These are phyloP conservation scores for Cucurbita argyrosperma DNA, from an alignment of 306 rosid species.

Conservation along the genomic window DNA sequence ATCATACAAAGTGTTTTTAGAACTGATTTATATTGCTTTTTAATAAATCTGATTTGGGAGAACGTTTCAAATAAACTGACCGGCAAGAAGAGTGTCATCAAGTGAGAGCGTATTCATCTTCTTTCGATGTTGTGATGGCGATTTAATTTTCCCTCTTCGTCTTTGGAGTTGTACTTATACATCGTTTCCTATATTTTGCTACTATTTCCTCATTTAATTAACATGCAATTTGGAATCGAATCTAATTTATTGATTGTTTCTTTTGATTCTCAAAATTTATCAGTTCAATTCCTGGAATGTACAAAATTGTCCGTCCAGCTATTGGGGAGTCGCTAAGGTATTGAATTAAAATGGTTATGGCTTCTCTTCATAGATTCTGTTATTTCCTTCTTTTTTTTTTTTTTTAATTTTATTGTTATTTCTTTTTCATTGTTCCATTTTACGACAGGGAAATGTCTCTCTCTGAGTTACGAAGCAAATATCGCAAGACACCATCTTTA, in stretches of 20 bases:
- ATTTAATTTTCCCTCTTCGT: not conserved
- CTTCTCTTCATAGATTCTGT: not conserved
- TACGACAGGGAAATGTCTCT: slow-evolving; percentile 74
- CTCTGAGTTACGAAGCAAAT: slow-evolving; percentile 70
- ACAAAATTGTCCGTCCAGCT: slow-evolving; percentile 85
- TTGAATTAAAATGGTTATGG: not conserved
- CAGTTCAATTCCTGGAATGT: slow-evolving; percentile 69
- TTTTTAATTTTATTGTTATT: too few species aligned
- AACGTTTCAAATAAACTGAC: not conserved
- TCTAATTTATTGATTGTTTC: not conserved
- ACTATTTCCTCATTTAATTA: not conserved
- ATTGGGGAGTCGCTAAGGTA: slow-evolving; percentile 95
- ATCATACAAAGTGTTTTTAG: not conserved
- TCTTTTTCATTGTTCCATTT: not conserved
- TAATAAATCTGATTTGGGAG: not conserved
- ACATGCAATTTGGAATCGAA: not conserved
- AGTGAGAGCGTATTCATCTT: not conserved
- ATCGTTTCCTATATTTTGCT: not conserved
- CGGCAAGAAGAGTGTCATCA: not conserved
- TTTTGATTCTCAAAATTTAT: slow-evolving; percentile 18
- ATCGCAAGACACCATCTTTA: slow-evolving; percentile 58
- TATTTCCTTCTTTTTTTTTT: not conserved
- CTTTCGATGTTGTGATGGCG: not conserved
- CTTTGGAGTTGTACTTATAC: not conserved
- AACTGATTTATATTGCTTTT: not conserved